A percentile compares a stretch with the other conserved stretches of the same genome.
phyloP scores from a whole-genome alignment of 2,329 filamentous ascomycete species.

The Xylariaceae sp. region DNA sequence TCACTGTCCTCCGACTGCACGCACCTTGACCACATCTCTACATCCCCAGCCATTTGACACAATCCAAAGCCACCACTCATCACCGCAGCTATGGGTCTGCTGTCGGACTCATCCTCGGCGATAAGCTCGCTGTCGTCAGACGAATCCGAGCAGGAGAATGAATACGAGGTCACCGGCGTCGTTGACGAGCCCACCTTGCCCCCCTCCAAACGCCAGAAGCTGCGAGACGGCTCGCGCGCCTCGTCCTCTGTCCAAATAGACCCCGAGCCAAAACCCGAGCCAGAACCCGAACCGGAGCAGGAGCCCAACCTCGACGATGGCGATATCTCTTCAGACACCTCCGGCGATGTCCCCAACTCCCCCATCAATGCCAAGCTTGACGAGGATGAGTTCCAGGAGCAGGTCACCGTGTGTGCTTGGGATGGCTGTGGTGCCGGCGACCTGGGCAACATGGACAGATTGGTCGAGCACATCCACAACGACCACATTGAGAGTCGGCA shows the following conservation, averaged over 20 bases:
- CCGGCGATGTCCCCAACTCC: conserved; percentile 76
- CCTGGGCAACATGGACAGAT: conserved; percentile 73
- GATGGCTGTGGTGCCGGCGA: conserved; percentile 71
- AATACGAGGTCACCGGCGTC: conserved; percentile 27
- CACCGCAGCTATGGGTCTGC: conserved; percentile 24
- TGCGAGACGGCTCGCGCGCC: conserved; percentile 34
- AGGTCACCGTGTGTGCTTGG: conserved; percentile 77
- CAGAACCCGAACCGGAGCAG: conserved; percentile 39
- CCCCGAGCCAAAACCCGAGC: conserved; percentile 48
- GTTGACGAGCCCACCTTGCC: conserved; percentile 31
- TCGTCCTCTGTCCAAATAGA: conserved; percentile 51
- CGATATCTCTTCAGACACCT: conserved; percentile 87
- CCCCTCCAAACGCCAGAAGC: conserved; percentile 37
- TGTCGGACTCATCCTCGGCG: conserved; percentile 33
- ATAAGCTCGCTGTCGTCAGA: conserved; percentile 34
- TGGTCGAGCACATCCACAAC: conserved; percentile 84
- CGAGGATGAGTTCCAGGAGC: conserved; percentile 73
- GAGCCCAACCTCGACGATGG: conserved; percentile 48
- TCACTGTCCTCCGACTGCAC: no score
- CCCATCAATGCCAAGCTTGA: conserved; percentile 65
- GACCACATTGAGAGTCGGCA: conserved; percentile 90
- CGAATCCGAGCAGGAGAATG: conserved; percentile 33
- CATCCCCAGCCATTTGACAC: no score
- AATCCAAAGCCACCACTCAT: neutral
- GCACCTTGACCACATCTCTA: no score